Conservation (phyloP, 257 asterid genomes). For the Cynanchum wilfordii region DNA sequence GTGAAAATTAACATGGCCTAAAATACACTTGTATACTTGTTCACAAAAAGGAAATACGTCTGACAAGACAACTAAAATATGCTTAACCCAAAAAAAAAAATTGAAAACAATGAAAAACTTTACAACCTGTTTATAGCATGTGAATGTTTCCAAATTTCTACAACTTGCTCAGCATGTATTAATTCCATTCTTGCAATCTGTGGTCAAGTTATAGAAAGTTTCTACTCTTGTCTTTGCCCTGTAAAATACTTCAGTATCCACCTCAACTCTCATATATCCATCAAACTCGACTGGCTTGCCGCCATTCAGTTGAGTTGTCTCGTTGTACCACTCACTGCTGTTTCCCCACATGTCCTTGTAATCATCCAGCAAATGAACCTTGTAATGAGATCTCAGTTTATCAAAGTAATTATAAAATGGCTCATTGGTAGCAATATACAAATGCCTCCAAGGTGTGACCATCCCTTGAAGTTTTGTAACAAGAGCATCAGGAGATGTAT, state of each 20-base stretch:
- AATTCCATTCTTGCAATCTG: slow-evolving; percentile 89
- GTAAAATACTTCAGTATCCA: slow-evolving; percentile 89
- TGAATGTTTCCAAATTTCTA: not conserved
- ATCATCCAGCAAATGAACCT: slow-evolving; percentile 86
- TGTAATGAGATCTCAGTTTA: slow-evolving; percentile 86
- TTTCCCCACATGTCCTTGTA: slow-evolving; percentile 77
- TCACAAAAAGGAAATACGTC: not conserved
- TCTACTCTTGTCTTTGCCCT: slow-evolving; percentile 78
- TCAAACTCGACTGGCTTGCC: slow-evolving; percentile 78
- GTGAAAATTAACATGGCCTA: not conserved
- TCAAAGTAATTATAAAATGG: slow-evolving; percentile 83
- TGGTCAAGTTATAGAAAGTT: slow-evolving; percentile 82
- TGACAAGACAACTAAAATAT: not conserved
- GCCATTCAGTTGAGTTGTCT: slow-evolving; percentile 55
- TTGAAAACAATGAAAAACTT: not conserved
- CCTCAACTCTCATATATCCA: slow-evolving; percentile 91
- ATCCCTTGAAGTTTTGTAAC: slow-evolving; percentile 52
- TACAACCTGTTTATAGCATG: slow-evolving; percentile 13
- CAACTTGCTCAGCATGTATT: slow-evolving; percentile 56
- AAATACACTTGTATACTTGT: not conserved
- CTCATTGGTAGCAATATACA: slow-evolving; percentile 87
- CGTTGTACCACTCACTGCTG: slow-evolving; percentile 89
- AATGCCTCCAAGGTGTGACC: slow-evolving; percentile 68
- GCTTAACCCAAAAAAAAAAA: not conserved
- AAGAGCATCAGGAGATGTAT: slow-evolving; percentile 84